Conservation (phyloP, 768 basidiomycete genomes). For the Royoungia palumana region DNA sequence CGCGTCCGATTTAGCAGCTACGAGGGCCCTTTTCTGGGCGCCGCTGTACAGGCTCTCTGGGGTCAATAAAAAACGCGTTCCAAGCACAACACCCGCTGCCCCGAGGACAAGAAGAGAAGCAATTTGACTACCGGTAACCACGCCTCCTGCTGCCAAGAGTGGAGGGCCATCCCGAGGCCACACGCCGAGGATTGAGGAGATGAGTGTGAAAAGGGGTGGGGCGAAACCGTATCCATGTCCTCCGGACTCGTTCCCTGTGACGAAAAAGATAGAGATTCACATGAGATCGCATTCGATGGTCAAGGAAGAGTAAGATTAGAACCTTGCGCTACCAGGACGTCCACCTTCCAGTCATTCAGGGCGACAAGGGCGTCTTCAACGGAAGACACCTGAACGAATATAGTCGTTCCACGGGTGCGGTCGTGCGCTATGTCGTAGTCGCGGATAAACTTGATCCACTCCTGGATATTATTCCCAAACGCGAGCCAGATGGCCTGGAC, state of each 20-base stretch:
- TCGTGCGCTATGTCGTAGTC: conserved; percentile 45
- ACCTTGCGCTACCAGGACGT: conserved; percentile 82
- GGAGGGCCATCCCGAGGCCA: conserved; percentile 44
- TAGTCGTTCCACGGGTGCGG: conserved; percentile 41
- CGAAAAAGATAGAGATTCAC: not conserved
- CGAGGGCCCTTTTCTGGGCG: conserved; percentile 50
- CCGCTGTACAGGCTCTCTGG: conserved; percentile 59
- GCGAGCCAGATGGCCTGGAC: conserved; percentile 74
- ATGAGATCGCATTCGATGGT: conserved; percentile 1
- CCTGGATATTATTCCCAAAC: conserved; percentile 55
- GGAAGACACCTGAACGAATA: conserved; percentile 67
- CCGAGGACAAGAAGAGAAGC: conserved; percentile 65
- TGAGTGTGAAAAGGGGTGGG: conserved; percentile 56
- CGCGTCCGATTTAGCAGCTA: conserved; percentile 40
- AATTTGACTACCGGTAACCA: conserved; percentile 61
- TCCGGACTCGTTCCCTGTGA: conserved; percentile 70
- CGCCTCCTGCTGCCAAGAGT: conserved; percentile 72
- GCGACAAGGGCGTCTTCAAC: conserved; percentile 59
- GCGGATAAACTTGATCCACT: conserved; percentile 63
- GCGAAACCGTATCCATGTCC: conserved; percentile 65
- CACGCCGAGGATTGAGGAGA: conserved; percentile 51
- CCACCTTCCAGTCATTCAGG: conserved; percentile 62
- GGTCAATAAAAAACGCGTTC: conserved; percentile 73
- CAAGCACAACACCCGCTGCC: conserved; percentile 63
- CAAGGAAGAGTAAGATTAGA: conserved; percentile 3